Base-by-base conservation (phyloP, 768 basidiomycete species). In the Exsudoporus frostii region DNA sequence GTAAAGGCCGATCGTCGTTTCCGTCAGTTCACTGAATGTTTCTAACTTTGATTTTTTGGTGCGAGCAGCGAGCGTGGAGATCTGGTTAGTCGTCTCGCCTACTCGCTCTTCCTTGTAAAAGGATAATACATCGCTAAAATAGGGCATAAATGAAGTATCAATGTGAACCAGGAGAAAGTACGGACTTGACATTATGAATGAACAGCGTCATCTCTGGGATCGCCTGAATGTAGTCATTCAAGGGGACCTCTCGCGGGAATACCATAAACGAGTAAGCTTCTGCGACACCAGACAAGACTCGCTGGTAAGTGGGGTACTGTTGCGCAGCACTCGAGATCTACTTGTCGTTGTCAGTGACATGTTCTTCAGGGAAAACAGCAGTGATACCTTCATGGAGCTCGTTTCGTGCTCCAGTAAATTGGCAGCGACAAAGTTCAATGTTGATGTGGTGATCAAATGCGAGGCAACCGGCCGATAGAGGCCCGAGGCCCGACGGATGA, bases 91-190 rank as follows among this genome's bases (percentile, higher is more conserved):
- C 5, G 55, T 51, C 47, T 76, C 76, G 3, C 66, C 69, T 0
- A 48, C 63, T 2, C 63, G 48, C 46, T 76, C 75, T 64, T 77
- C 76, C 51, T 77, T 69, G 52, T 76, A 72, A 49, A 76, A 76
- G 0, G 71, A 76, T 2, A 75, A 56, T 27, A 76, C 58, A 33
- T 77, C 75, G 51, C 75, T 76, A 22, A 37, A 62, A 27, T 4
- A 24, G 1, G 17, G 17, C 7, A 11, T 49, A 5, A 40, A n/a
- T 29, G 14, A 30, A 3, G 2, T 3, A 32, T n/a, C 20, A 7
- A 37, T 10, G 2, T n/a, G 22, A 30, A 29, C 34, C 11, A 39
- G 5, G 7, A 22, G 15, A 24, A 17, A 24, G 13, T 8, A 66
- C 72, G 48, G 22, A 77, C 77, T 77, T 77, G 45, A 54, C 63